Conservation (phyloP, 148 eudicot genomes). For the Vaccinium myrtillus region DNA sequence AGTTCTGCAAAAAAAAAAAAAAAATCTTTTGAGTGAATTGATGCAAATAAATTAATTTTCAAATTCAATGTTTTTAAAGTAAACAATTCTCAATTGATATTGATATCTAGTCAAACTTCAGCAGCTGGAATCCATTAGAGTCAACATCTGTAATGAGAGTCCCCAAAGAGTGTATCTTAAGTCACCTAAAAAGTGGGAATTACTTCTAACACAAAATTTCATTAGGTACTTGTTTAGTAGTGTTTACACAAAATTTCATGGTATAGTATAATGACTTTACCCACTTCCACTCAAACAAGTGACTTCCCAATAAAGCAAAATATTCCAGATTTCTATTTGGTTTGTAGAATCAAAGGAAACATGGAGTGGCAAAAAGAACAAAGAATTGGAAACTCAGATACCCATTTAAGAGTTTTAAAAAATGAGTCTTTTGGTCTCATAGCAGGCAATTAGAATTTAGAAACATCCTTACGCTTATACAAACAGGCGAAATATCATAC, state of each 20-base stretch:
- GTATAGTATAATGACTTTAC: constrained; percentile 1
- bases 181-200: constrained; percentile 16
- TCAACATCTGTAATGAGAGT: background rate
- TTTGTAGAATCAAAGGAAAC: background rate
- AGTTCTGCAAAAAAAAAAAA: background rate
- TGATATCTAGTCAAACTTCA: background rate
- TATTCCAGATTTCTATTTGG: background rate
- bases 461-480: background rate
- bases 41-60: background rate
- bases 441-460: background rate
- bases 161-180: constrained; percentile 16
- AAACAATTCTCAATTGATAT: background rate
- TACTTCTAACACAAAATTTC: constrained; percentile 18
- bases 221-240: background rate
- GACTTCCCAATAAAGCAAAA: background rate
- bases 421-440: background rate
- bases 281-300: constrained; percentile 7
- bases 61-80: background rate
- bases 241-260: constrained; percentile 16
- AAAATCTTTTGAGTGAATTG: background rate
- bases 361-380: background rate
- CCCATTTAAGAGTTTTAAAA: background rate
- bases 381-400: background rate
- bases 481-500: background rate
- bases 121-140: background rate